phyloP scores from a whole-genome alignment of 805 yeast species.

The Candida nemodendra region DNA sequence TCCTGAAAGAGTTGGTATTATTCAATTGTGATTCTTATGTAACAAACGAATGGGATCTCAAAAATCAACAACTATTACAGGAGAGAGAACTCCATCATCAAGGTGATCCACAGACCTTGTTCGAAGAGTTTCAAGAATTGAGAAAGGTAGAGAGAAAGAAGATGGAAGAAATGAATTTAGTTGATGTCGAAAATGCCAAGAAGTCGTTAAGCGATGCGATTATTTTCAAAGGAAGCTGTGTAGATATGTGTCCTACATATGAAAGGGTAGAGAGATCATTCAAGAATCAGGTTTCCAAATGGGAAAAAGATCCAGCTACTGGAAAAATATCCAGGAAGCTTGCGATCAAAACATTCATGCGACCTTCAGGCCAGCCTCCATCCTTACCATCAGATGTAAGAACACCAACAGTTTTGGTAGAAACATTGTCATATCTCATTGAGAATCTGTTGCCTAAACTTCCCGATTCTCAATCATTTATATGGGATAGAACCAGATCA shows the following conservation, averaged over 20 bases:
- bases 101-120: slow-evolving; percentile 66
- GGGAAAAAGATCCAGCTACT: slow-evolving; percentile 67
- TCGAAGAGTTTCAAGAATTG: slow-evolving; percentile 71
- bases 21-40: slow-evolving; percentile 35
- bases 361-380: slow-evolving; percentile 99
- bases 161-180: slow-evolving; percentile 80
- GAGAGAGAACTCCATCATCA: slow-evolving; percentile 43
- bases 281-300: slow-evolving; percentile 79
- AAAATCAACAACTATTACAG: slow-evolving; percentile 65
- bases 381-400: slow-evolving; percentile 97
- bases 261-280: slow-evolving; percentile 85
- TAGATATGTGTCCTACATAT: slow-evolving; percentile 92
- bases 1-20: slow-evolving; percentile 31
- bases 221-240: slow-evolving; percentile 80
- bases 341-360: slow-evolving; percentile 88
- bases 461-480: slow-evolving; percentile 84
- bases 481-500: slow-evolving; percentile 97
- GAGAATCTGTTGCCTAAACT: slow-evolving; percentile 59
- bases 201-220: slow-evolving; percentile 89
- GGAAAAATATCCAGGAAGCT: slow-evolving; percentile 53
- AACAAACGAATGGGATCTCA: slow-evolving; percentile 64
- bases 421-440: slow-evolving; percentile 70
- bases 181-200: slow-evolving; percentile 81
- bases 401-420: slow-evolving; percentile 74
- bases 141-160: slow-evolving; percentile 70